Percentiles rank a stretch among this genome's conserved stretches.
Evolutionary conservation across 169 alveolate genomes (phyloP).

Genomic region (Plasmodium chabaudi): DNA sequence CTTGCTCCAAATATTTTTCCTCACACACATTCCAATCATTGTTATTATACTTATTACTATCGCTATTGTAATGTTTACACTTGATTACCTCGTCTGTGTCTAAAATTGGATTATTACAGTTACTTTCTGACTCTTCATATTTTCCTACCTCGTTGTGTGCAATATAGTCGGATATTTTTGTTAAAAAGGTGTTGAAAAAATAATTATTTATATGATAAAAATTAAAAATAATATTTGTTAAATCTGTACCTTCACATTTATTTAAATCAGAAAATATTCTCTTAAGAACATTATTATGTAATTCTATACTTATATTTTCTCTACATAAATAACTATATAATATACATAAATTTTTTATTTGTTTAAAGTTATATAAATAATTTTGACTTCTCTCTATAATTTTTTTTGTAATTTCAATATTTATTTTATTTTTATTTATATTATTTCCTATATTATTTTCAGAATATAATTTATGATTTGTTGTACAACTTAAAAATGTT

Average conservation of each 20-base stretch:
- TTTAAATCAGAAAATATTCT: conserved; percentile 28
- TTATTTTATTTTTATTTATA: conserved; percentile 14
- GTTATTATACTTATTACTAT: too few relatives aligned
- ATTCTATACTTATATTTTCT: conserved; percentile 42
- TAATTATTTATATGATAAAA: conserved; percentile 60
- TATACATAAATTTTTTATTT: conserved; percentile 54
- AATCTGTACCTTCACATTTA: conserved; percentile 60
- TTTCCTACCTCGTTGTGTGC: neutral
- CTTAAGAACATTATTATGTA: conserved; percentile 32
- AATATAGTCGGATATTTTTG: conserved; percentile 32
- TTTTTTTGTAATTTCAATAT: conserved; percentile 7
- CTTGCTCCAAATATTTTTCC: too few relatives aligned
- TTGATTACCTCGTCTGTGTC: neutral
- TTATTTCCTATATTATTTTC: conserved; percentile 11
- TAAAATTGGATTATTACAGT: too few relatives aligned
- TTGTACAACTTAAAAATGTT: conserved; percentile 42
- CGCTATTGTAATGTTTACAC: neutral
- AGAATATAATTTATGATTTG: conserved; percentile 30
- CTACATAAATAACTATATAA: conserved; percentile 63
- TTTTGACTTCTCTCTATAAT: conserved; percentile 37
- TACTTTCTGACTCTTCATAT: neutral
- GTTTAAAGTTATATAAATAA: conserved; percentile 60
- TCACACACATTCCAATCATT: too few relatives aligned
- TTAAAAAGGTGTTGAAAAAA: conserved; percentile 51
- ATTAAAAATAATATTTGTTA: conserved; percentile 50